Percentiles rank a stretch among this genome's conserved stretches.
Conservation (phyloP, 192 early-diverging fungal genomes). For the Pecoramyces ruminantium region DNA sequence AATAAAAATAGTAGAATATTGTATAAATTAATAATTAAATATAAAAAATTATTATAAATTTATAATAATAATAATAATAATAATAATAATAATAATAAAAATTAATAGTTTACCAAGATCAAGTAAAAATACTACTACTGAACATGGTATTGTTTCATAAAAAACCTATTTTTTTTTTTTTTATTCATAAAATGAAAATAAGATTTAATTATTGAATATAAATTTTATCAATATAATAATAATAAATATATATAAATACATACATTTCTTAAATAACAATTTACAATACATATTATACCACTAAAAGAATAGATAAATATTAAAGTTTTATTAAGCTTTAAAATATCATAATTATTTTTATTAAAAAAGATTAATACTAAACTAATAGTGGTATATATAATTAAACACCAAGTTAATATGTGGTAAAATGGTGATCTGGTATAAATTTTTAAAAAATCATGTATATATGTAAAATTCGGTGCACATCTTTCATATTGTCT, state of each 20-base stretch:
- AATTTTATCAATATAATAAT: too few species aligned
- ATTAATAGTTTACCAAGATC: too few species aligned
- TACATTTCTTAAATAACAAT: neutral
- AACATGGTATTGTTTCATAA: too few species aligned
- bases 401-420: neutral
- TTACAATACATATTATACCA: neutral
- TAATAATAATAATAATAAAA: too few species aligned
- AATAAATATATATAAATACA: neutral
- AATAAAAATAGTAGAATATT: too few species aligned
- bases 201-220: too few species aligned
- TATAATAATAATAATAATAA: too few species aligned
- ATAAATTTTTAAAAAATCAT: neutral
- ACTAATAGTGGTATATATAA: neutral
- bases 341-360: neutral
- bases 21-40: too few species aligned
- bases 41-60: too few species aligned
- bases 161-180: too few species aligned
- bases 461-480: neutral
- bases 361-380: neutral
- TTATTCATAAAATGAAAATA: too few species aligned
- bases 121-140: too few species aligned
- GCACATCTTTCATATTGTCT: neutral
- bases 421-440: neutral
- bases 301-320: neutral
- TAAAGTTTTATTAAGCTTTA: neutral